phyloP scores from a whole-genome alignment of 345 rosid genomes.

The Pistacia atlantica region DNA sequence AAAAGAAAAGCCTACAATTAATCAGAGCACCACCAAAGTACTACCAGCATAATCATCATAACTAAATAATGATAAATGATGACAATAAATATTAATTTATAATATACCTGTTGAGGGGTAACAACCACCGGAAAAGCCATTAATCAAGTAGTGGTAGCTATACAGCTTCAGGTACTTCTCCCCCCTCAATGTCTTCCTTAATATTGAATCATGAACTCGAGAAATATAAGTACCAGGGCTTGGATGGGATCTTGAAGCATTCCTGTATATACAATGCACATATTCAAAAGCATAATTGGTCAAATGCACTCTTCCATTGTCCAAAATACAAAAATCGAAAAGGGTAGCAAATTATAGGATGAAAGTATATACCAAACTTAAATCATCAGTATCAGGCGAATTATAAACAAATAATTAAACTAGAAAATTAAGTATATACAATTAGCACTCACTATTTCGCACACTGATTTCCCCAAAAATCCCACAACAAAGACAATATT shows the following conservation, averaged over 20 bases:
- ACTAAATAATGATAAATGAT: conserved; percentile 24
- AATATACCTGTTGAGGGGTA: conserved; percentile 74
- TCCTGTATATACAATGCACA: conserved; percentile 40
- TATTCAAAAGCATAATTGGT: conserved; percentile 24
- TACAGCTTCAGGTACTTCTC: conserved; percentile 89
- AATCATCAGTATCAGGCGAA: conserved; percentile 17
- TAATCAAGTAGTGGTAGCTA: conserved; percentile 92
- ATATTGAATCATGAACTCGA: conserved; percentile 79
- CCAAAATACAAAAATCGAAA: not conserved
- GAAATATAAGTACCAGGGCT: conserved; percentile 52
- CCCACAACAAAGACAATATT: not conserved
- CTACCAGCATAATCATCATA: conserved; percentile 30
- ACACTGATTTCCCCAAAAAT: not conserved
- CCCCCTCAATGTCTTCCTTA: conserved; percentile 64
- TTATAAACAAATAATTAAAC: conserved; percentile 24
- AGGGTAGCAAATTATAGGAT: not conserved
- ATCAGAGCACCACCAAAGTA: conserved; percentile 16
- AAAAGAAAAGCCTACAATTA: conserved; percentile 9
- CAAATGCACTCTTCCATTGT: not conserved
- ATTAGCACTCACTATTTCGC: not conserved
- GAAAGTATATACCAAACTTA: conserved; percentile 2
- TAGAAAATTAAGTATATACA: conserved; percentile 1
- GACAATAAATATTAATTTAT: conserved; percentile 15
- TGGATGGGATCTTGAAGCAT: conserved; percentile 46
- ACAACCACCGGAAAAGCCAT: conserved; percentile 91